Evolutionary conservation across 805 yeast species (phyloP).

Genomic region (Candida sakaeoensis): DNA sequence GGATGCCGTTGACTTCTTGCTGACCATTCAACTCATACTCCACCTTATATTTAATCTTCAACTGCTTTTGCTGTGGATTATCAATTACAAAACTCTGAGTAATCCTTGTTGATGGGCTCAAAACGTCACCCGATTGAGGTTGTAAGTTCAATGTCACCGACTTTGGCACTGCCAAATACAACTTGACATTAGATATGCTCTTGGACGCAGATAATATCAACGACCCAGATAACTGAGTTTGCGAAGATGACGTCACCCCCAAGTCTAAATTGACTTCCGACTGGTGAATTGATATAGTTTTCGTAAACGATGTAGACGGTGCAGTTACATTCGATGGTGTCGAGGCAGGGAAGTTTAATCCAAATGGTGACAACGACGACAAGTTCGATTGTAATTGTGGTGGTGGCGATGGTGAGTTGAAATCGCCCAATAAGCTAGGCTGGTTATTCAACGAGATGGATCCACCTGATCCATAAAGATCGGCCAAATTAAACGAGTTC

Average conservation of each 20-base stretch:
- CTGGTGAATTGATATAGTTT: constrained; percentile 34
- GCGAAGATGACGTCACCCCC: constrained; percentile 32
- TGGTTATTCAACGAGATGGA: constrained; percentile 30
- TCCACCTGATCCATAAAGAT: constrained; percentile 53
- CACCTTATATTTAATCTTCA: constrained; percentile 76
- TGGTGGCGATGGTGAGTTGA: constrained; percentile 39
- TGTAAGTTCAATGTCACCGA: constrained; percentile 52
- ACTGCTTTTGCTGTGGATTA: constrained; percentile 29
- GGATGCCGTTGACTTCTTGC: constrained; percentile 57
- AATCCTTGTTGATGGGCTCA: constrained; percentile 47
- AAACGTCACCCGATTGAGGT: constrained; percentile 55
- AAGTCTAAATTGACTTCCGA: constrained; percentile 51
- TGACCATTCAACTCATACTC: constrained; percentile 50
- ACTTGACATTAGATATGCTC: constrained; percentile 48
- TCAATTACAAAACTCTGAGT: constrained; percentile 47
- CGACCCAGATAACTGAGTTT: constrained; percentile 38
- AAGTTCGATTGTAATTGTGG: constrained; percentile 29
- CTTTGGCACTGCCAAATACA: constrained; percentile 71
- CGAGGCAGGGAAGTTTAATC: constrained; percentile 34
- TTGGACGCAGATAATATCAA: constrained; percentile 51
- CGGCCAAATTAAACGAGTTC: constrained; percentile 22
- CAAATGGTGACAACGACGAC: constrained; percentile 36
- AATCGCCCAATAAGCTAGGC: constrained; percentile 32
- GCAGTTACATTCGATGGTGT: constrained; percentile 27
- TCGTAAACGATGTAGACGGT: constrained; percentile 16